These are phyloP conservation scores for Mortierella claussenii DNA, from an alignment of 192 early-diverging fungal species.

Conservation along the genomic window DNA sequence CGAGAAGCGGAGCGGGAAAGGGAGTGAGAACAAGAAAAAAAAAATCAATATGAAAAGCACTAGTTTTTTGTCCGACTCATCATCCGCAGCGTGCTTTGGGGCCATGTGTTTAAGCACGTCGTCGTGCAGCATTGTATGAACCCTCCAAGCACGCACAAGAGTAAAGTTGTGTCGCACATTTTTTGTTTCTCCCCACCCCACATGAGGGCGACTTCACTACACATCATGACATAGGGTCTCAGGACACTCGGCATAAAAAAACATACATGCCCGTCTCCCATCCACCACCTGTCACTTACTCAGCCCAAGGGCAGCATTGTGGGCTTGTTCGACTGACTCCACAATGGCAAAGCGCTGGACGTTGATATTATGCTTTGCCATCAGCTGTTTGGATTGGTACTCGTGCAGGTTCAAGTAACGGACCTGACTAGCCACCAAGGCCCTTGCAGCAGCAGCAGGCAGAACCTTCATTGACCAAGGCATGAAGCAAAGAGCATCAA, in stretches of 20 bases:
- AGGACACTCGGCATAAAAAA: too few relatives aligned
- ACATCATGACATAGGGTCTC: too few relatives aligned
- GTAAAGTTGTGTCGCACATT: not conserved
- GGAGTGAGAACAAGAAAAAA: not conserved
- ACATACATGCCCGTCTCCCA: too few relatives aligned
- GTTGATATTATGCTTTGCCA: conserved; percentile 46
- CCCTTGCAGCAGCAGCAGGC: conserved; percentile 2
- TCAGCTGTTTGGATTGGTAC: conserved; percentile 49
- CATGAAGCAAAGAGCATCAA: too few relatives aligned
- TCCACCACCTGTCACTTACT: conserved; percentile 22
- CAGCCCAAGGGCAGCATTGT: conserved; percentile 33
- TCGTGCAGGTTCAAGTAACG: conserved; percentile 46
- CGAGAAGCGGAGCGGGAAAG: not conserved
- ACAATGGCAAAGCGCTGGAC: conserved; percentile 45
- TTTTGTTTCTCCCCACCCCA: not conserved
- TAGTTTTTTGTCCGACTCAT: not conserved
- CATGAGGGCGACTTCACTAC: too few relatives aligned
- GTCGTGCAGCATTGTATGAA: too few relatives aligned
- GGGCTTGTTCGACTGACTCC: conserved; percentile 34
- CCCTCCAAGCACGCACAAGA: too few relatives aligned
- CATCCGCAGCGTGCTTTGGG: not conserved
- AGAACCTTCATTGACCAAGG: too few relatives aligned
- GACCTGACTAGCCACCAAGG: conserved; percentile 29
- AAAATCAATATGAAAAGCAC: not conserved
- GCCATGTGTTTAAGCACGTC: too few relatives aligned